Conservation (phyloP, 352 stramenopile genomes). For the Poterioochromonas sp. region DNA sequence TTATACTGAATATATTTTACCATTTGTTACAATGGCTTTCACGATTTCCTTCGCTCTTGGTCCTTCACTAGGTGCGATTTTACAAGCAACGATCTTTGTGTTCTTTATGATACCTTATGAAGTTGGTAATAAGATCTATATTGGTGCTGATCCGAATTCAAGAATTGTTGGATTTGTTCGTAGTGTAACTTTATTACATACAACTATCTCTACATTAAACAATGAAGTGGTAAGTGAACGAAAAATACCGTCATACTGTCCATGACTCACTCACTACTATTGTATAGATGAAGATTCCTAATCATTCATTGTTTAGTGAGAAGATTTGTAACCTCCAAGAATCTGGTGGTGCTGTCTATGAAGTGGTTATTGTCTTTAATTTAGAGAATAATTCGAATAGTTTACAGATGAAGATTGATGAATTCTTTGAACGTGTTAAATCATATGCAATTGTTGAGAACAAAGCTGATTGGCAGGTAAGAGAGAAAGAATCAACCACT, state of each 20-base stretch:
- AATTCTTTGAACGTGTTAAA: background rate
- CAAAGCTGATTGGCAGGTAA: background rate
- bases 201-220: background rate
- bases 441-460: background rate
- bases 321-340: conserved; percentile 9
- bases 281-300: conserved; percentile 11
- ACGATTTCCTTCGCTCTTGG: background rate
- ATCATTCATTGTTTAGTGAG: conserved; percentile 12
- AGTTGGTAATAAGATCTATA: background rate
- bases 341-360: background rate
- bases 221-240: conserved; percentile 9
- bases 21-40: conserved; percentile 1
- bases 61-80: background rate
- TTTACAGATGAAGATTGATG: conserved; percentile 1
- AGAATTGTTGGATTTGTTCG: background rate
- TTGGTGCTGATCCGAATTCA: background rate
- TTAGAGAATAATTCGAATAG: background rate
- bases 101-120: conserved; percentile 18
- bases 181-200: background rate
- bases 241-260: background rate
- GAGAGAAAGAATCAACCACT: background rate
- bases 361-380: background rate
- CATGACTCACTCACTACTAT: background rate
- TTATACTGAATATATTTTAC: background rate
- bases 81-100: background rate